Percentiles rank a stretch among this genome's conserved stretches.
These are phyloP conservation scores for Leccinum uliginosum DNA, from an alignment of 768 basidiomycete species.

Conservation along the genomic window DNA sequence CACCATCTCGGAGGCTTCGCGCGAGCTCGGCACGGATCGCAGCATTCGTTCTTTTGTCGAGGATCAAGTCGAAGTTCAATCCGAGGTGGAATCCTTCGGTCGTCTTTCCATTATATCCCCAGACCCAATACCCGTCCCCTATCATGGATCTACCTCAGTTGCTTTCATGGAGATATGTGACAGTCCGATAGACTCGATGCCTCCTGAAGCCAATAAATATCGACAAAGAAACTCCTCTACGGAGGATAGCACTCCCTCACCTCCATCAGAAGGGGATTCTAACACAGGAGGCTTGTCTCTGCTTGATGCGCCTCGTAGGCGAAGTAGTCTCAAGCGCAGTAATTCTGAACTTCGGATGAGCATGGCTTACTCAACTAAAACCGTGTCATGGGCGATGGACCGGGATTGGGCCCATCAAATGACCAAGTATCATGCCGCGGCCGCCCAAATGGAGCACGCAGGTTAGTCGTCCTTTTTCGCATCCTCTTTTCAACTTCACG, in stretches of 20 bases:
- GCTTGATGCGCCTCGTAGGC: conserved; percentile 40
- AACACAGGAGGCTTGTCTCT: conserved; percentile 27
- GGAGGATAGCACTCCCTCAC: conserved; percentile 24
- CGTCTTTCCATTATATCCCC: conserved; percentile 35
- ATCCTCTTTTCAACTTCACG: neutral
- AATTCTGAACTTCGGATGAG: conserved; percentile 44
- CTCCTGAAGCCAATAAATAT: conserved; percentile 11
- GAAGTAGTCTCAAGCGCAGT: conserved; percentile 63
- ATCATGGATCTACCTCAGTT: conserved; percentile 34
- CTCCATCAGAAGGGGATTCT: conserved; percentile 33
- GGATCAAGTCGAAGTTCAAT: conserved; percentile 18
- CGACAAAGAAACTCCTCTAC: conserved; percentile 12
- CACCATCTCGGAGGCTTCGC: conserved; percentile 27
- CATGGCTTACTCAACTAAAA: conserved; percentile 51
- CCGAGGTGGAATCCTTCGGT: conserved; percentile 20
- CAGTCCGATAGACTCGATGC: conserved; percentile 26
- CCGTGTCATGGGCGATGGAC: conserved; percentile 74
- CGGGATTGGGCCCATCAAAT: conserved; percentile 56
- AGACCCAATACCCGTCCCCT: conserved; percentile 45
- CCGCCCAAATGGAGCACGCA: conserved; percentile 38
- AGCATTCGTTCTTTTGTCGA: conserved; percentile 15
- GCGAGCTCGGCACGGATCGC: conserved; percentile 16
- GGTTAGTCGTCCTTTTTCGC: conserved; percentile 25
- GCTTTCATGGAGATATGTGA: conserved; percentile 31
- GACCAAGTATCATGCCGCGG: conserved; percentile 40